Evolutionary conservation across 2,329 filamentous ascomycete species (phyloP), one percentile per base, ranked within the genome.

Genomic region (Aspergillus ochraceoroseus): DNA sequence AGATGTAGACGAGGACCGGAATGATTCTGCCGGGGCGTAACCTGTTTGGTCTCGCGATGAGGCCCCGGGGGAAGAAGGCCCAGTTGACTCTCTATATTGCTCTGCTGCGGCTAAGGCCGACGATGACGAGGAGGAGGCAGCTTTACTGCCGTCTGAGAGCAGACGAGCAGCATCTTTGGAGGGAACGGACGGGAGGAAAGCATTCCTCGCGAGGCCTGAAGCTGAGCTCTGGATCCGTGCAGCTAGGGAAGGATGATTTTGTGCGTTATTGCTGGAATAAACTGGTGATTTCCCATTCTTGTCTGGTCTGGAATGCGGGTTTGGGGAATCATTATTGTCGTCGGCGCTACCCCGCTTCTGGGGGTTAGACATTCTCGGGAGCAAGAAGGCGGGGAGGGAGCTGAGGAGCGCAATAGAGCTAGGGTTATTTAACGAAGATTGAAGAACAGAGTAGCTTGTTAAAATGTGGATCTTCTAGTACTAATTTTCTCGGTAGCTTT

Each of bases 181-280:
- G 7, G 54, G 35, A 14, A 38, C 33, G 3, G 57, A 44, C 14
- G 51, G 40, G 29, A 43, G 47, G 31, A 68, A 58, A n/a, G 57
- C 49, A 46, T 56, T 58, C 14, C 55, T 54, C 14, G 63, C 48
- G 19, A 69, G 56, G 0, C 56, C 54, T 8, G 51, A 55, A 19
- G 66, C 66, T 17, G 66, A 69, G 33, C 54, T 51, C 38, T 61
- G 56, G 28, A 61, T 58, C 17, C 54, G 53, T 36, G 28, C 38
- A 11, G 57, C 34, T 11, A 66, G 40, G 11, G 58, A 62, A 13
- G 44, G 46, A 12, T 39, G 32, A 15, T 44, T 39, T 45, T 52
- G 46, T 23, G 49, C 32, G 15, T 38, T 32, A 20, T 41, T 36
- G 13, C 41, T 18, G 28, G 35, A 17, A 15, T 42, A 30, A 18